Evolutionary conservation across 2,329 filamentous ascomycete species (phyloP).

Genomic region (Penicillium sp.): DNA sequence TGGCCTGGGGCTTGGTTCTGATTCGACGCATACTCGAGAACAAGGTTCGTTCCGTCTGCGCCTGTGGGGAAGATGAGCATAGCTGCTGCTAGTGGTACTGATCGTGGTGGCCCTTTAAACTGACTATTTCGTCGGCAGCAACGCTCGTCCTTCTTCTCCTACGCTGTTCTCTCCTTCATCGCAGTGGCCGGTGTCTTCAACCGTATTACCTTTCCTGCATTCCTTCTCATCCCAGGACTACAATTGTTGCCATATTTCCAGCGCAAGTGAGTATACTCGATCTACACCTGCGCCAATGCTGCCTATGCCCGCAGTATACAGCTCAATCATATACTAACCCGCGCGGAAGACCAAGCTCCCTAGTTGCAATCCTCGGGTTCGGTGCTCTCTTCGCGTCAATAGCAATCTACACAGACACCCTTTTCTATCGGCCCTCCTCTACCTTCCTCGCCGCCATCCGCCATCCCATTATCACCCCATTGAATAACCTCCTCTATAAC

Average conservation of each 20-base stretch:
- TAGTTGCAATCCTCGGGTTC: constrained; percentile 67
- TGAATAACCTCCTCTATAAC: constrained; percentile 80
- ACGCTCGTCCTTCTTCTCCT: constrained; percentile 74
- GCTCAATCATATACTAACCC: constrained; percentile 20
- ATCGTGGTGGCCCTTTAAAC: constrained; percentile 3
- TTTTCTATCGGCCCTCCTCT: constrained; percentile 66
- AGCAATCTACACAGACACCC: constrained; percentile 81
- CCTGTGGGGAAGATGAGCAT: neutral
- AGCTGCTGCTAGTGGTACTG: neutral
- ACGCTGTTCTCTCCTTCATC: constrained; percentile 77
- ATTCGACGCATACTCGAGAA: constrained; percentile 82
- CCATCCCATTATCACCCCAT: constrained; percentile 71
- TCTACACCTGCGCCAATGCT: neutral
- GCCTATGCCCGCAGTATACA: constrained; percentile 5
- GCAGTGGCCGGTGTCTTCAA: constrained; percentile 90
- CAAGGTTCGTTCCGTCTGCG: constrained; percentile 58
- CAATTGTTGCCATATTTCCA: constrained; percentile 83
- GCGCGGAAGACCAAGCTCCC: constrained; percentile 58
- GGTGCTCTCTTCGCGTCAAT: constrained; percentile 69
- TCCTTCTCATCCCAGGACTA: constrained; percentile 80
- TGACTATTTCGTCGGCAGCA: constrained; percentile 54
- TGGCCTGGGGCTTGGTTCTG: constrained; percentile 90
- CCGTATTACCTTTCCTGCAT: constrained; percentile 95
- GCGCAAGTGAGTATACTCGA: constrained; percentile 65
- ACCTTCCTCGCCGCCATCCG: constrained; percentile 48